These are phyloP conservation scores for Takashimella tepidaria DNA, from an alignment of 1,284 basidiomycete genomes.

Conservation along the genomic window DNA sequence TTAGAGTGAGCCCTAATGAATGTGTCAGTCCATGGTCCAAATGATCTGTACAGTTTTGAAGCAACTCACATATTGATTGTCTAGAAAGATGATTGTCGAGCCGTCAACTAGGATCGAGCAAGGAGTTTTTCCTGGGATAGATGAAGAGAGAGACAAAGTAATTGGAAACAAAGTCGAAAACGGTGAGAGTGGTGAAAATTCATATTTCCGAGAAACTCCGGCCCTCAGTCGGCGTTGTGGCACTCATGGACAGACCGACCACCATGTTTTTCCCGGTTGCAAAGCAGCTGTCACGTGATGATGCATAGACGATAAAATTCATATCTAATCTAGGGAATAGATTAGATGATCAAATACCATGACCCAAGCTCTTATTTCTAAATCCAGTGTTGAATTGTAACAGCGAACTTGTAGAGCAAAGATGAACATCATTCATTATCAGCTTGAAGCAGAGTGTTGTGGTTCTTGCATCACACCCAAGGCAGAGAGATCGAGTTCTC, in stretches of 20 bases:
- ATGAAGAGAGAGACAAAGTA: too few relatives aligned
- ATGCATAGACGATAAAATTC: too few relatives aligned
- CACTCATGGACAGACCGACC: too few relatives aligned
- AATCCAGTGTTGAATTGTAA: constrained; percentile 89
- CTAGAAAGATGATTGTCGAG: neutral
- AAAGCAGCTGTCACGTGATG: neutral
- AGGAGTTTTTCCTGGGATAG: too few relatives aligned
- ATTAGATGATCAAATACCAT: too few relatives aligned
- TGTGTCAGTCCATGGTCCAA: constrained; percentile 4
- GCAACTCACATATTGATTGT: constrained; percentile 16
- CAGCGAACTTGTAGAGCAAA: constrained; percentile 55
- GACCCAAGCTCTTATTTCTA: constrained; percentile 60
- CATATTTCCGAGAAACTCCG: neutral
- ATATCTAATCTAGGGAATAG: too few relatives aligned
- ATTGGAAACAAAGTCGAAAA: too few relatives aligned
- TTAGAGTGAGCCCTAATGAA: constrained; percentile 48
- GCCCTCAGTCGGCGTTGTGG: neutral
- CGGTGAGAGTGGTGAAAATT: too few relatives aligned
- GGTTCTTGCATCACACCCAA: neutral
- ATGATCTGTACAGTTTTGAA: neutral
- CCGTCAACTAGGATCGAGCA: neutral
- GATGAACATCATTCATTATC: constrained; percentile 1
- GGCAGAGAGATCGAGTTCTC: neutral
- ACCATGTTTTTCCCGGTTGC: too few relatives aligned
- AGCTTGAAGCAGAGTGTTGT: too few relatives aligned